Evolutionary conservation across 2,329 filamentous ascomycete species (phyloP).

Genomic region (Endocalyx cinctus): DNA sequence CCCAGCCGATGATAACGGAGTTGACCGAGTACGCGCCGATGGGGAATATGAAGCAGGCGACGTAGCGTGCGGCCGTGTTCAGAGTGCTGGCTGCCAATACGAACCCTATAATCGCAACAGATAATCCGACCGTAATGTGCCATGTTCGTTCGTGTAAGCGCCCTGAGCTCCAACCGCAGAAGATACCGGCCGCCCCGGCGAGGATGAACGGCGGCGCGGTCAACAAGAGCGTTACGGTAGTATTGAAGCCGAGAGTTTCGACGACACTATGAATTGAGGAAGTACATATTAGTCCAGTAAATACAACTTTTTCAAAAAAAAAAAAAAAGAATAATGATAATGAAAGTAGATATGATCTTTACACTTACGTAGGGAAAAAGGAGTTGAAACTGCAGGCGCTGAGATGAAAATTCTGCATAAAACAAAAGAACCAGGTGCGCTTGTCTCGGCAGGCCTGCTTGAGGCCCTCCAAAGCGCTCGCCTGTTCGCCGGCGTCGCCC

Average conservation of each 20-base stretch:
- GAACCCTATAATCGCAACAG: conserved; percentile 38
- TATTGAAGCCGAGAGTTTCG: conserved; percentile 43
- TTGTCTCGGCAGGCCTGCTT: conserved; percentile 45
- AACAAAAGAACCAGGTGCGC: conserved; percentile 47
- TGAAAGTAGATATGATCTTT: too few species aligned
- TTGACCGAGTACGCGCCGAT: conserved; percentile 41
- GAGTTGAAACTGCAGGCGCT: conserved; percentile 42
- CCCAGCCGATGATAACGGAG: conserved; percentile 43
- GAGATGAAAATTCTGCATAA: conserved; percentile 54
- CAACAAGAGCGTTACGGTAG: conserved; percentile 45
- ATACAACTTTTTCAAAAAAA: not conserved
- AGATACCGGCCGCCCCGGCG: conserved; percentile 41
- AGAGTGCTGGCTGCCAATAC: conserved; percentile 32
- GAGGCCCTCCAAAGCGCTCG: conserved; percentile 42
- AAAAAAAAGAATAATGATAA: too few species aligned
- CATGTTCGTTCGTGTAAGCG: conserved; percentile 43
- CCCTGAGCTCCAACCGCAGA: conserved; percentile 46
- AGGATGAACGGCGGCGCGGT: conserved; percentile 49
- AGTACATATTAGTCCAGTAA: not conserved
- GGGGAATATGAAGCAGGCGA: conserved; percentile 38
- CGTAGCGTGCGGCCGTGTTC: conserved; percentile 35
- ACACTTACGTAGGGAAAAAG: conserved; percentile 38
- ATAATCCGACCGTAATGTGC: conserved; percentile 42
- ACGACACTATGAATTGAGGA: too few species aligned
- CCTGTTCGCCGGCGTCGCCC: conserved; percentile 33